Evolutionary conservation across 345 rosid genomes (phyloP).

Genomic region (Citrus australasica): DNA sequence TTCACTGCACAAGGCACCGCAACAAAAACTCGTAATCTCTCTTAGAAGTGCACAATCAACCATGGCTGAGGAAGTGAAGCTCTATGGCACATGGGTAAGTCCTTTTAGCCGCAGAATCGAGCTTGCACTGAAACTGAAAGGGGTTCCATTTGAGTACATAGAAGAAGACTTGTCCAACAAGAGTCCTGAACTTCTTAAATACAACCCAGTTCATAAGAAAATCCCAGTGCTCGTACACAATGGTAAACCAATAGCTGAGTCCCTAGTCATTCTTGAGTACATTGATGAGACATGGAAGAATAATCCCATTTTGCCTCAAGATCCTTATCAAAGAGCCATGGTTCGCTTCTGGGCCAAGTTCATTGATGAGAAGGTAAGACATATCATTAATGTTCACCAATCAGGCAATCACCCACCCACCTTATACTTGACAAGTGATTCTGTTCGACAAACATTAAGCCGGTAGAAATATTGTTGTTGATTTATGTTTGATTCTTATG

Average conservation of each 20-base stretch:
- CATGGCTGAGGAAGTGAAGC: constrained; percentile 4
- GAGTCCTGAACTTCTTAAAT: constrained; percentile 36
- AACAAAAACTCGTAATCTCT: not conserved
- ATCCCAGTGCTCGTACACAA: constrained; percentile 45
- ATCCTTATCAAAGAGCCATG: constrained; percentile 40
- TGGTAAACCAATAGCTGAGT: constrained; percentile 32
- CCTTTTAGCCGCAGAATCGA: constrained; percentile 35
- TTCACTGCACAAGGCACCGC: not conserved
- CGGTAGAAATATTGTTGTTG: no score
- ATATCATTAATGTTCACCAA: not conserved
- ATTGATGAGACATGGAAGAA: constrained; percentile 42
- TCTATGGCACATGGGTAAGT: constrained; percentile 17
- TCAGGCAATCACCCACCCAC: not conserved
- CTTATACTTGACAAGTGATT: not conserved
- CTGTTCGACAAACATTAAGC: not conserved
- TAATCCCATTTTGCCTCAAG: constrained; percentile 35
- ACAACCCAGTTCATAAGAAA: constrained; percentile 38
- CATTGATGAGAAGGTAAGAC: constrained; percentile 30
- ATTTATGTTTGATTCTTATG: not conserved
- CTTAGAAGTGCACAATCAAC: not conserved
- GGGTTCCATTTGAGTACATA: constrained; percentile 31
- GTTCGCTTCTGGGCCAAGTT: constrained; percentile 42
- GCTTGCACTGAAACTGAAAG: constrained; percentile 39
- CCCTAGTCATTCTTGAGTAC: constrained; percentile 37
- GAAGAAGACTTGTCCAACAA: constrained; percentile 34